phyloP scores from a whole-genome alignment of 2,329 filamentous ascomycete genomes.

The Talaromyces sp. region DNA sequence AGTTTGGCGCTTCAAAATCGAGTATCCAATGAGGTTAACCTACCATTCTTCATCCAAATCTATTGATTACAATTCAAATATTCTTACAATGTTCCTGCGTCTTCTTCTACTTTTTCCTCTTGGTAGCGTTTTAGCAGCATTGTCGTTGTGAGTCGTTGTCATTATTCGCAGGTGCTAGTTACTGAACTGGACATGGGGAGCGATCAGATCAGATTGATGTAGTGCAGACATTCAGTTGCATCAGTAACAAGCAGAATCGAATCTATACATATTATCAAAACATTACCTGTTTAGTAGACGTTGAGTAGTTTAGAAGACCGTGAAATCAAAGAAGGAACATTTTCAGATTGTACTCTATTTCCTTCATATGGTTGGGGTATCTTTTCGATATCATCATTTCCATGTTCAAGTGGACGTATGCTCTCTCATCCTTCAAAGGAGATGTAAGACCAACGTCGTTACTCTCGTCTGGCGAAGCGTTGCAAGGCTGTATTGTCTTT shows the following conservation, averaged over 20 bases:
- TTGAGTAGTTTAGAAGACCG: background rate
- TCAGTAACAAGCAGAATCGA: background rate
- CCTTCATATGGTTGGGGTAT: slow-evolving; percentile 6
- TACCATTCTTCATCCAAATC: background rate
- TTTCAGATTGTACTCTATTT: background rate
- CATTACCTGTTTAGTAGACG: background rate
- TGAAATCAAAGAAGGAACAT: background rate
- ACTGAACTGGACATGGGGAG: background rate
- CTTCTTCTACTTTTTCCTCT: background rate
- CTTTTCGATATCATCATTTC: slow-evolving; percentile 6
- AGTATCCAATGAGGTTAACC: background rate
- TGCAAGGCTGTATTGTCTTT: background rate
- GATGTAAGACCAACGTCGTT: background rate
- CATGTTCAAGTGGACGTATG: too few relatives aligned
- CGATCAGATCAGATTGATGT: background rate
- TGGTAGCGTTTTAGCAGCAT: background rate
- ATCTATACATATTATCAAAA: background rate
- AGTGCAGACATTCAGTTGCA: background rate
- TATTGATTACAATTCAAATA: background rate
- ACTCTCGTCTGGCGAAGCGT: background rate
- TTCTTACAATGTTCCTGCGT: background rate
- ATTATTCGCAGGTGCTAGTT: background rate
- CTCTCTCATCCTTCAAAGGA: background rate
- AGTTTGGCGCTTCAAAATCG: slow-evolving; percentile 38
- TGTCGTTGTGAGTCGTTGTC: background rate